phyloP scores from a whole-genome alignment of 371 early-diverging fungal species.

The Apophysomyces trapeziformis region DNA sequence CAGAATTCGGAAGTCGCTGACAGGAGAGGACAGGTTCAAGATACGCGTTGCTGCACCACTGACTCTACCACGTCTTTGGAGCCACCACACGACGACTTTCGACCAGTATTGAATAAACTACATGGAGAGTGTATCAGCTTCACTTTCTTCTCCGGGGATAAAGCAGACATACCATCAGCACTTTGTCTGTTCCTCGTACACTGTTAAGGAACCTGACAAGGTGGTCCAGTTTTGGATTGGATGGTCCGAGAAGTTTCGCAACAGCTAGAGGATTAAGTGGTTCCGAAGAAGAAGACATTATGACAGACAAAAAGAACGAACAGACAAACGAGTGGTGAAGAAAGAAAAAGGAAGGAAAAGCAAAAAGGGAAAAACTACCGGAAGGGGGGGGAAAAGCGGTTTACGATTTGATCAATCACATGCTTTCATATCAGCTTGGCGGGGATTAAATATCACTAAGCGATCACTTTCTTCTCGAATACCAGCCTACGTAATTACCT shows the following conservation, averaged over 20 bases:
- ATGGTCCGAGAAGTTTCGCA: slow-evolving; percentile 50
- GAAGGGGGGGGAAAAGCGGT: no score
- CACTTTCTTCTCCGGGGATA: slow-evolving; percentile 2
- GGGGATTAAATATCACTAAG: no score
- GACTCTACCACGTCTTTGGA: slow-evolving; percentile 51
- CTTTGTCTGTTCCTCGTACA: slow-evolving; percentile 92
- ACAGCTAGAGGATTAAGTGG: slow-evolving; percentile 46
- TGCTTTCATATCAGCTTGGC: no score
- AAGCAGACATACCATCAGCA: slow-evolving; percentile 78
- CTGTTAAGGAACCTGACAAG: slow-evolving; percentile 75
- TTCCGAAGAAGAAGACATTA: slow-evolving; percentile 12
- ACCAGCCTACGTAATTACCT: no score
- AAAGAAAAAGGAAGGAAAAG: background rate
- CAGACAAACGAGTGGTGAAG: background rate
- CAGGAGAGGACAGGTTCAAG: slow-evolving; percentile 77
- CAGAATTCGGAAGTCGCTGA: slow-evolving; percentile 90
- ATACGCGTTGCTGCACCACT: slow-evolving; percentile 68
- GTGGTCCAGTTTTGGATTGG: slow-evolving; percentile 69
- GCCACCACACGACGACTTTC: slow-evolving; percentile 84
- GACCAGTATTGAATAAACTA: slow-evolving; percentile 91
- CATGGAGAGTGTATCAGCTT: background rate
- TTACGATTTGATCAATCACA: no score
- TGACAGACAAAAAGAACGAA: slow-evolving; percentile 4
- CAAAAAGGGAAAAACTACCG: background rate
- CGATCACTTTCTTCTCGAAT: no score